Evolutionary conservation across 345 rosid species (phyloP), one percentile per base, ranked within the genome.

Genomic region (Aquilaria sinensis): DNA sequence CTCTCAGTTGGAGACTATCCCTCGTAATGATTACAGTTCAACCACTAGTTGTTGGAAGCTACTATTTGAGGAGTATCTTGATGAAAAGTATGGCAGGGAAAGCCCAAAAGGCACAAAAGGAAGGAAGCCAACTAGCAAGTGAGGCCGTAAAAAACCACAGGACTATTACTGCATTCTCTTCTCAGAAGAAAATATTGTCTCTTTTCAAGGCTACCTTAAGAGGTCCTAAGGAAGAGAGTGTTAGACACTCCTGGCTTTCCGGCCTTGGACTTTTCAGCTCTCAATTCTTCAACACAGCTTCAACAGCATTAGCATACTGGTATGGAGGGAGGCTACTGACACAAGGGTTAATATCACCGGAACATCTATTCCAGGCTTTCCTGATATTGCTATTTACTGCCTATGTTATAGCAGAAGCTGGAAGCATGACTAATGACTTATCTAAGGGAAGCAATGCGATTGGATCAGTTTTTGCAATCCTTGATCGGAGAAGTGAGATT

Each of bases 51-150:
- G 67, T 85, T 6, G 88, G 91, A 7, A 85, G 91, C 80, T 83
- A 64, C 57, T 85, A 79, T 9, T 58, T 75, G 3, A 72, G 81
- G 67, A 80, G 70, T 51, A 71, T 81, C 12, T 12, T 86, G 71
- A 83, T 78, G 85, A 83, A 78, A 65, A 83, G 81, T 31, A 78
- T 83, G 81, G 82, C 85, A 7, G 82, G 75, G 14, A 86, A 81
- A 63, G 83, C 89, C 12, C 80, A 70, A 64, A 83, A 86, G 53
- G 86, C 86, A 12, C 92, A 86, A 12, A 83, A 74, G 52, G 80
- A 86, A 76, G 88, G 92, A 65, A 86, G 92, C 72, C 86, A 86
- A 45, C 59, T 83, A 9, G 92, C 88, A 31, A 83, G 88, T 34
- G 88, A 86, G 74, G 86, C 86, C 15, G 83, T 77, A 1, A 67